Percentiles rank a stretch among this genome's conserved stretches.
These are phyloP conservation scores for Fusarium sp. DNA, from an alignment of 2,329 filamentous ascomycete species.

Conservation along the genomic window DNA sequence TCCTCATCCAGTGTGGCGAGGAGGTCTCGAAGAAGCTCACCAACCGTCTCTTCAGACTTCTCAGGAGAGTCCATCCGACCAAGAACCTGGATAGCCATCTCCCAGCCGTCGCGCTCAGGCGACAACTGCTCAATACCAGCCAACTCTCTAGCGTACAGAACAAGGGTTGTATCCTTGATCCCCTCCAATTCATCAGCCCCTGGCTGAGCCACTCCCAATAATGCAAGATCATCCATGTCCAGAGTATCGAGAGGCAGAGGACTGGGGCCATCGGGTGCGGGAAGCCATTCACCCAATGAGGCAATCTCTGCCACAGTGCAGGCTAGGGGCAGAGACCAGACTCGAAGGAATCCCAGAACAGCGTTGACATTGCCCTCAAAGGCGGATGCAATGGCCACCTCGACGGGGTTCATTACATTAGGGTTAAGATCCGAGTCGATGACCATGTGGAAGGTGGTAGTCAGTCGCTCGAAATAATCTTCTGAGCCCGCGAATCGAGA, in stretches of 20 bases:
- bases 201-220: conserved; percentile 75
- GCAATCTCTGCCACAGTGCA: conserved; percentile 86
- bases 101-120: conserved; percentile 79
- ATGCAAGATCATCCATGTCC: conserved; percentile 86
- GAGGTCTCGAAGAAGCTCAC: conserved; percentile 75
- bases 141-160: conserved; percentile 78
- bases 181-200: conserved; percentile 71
- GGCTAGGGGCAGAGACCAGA: conserved; percentile 85
- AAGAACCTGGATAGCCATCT: conserved; percentile 85
- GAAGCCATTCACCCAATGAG: conserved; percentile 85
- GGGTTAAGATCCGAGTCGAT: conserved; percentile 79
- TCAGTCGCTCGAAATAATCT: conserved; percentile 80
- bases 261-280: conserved; percentile 54
- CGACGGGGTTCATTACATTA: conserved; percentile 79
- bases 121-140: conserved; percentile 66
- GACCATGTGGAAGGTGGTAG: conserved; percentile 76
- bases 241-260: conserved; percentile 73
- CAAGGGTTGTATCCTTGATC: conserved; percentile 83
- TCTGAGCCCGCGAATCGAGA: conserved; percentile 66
- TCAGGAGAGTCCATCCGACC: conserved; percentile 82
- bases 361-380: conserved; percentile 86
- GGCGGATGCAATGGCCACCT: conserved; percentile 84
- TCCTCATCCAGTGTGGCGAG: conserved; percentile 73
- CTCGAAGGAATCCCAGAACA: conserved; percentile 78
- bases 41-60: conserved; percentile 79